Evolutionary conservation across 2,329 filamentous ascomycete species (phyloP).

Genomic region (Aschersonia sp.): DNA sequence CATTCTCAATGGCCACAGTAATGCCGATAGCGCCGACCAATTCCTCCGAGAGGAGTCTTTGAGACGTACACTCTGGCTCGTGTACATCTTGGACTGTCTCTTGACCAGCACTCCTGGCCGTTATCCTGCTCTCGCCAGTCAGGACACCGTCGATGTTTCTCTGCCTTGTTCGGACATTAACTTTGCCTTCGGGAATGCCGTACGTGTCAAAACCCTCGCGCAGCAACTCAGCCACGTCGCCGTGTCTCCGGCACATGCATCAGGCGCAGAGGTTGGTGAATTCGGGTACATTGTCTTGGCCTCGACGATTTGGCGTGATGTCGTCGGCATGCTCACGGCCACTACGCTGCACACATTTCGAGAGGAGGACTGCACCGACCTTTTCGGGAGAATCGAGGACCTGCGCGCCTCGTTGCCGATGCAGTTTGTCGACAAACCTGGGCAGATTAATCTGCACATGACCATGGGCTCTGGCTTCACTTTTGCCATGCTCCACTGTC

Average conservation of each 20-base stretch:
- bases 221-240: constrained; percentile 21
- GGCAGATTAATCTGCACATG: constrained; percentile 46
- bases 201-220: constrained; percentile 40
- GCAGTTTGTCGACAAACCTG: constrained; percentile 46
- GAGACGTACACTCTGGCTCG: constrained; percentile 45
- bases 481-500: constrained; percentile 47
- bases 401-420: constrained; percentile 39
- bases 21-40: constrained; percentile 35
- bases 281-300: constrained; percentile 47
- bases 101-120: constrained; percentile 47
- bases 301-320: constrained; percentile 46
- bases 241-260: constrained; percentile 20
- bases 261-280: constrained; percentile 40
- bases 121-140: constrained; percentile 37
- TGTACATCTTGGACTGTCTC: constrained; percentile 48
- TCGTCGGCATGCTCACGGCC: constrained; percentile 45
- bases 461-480: constrained; percentile 50
- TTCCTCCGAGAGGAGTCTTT: constrained; percentile 48
- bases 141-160: constrained; percentile 39
- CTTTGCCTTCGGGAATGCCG: constrained; percentile 46
- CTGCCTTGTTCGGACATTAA: constrained; percentile 47
- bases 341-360: constrained; percentile 35
- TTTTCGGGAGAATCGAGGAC: constrained; percentile 39
- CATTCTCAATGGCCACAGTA: constrained; percentile 40
- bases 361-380: constrained; percentile 33